Percentiles rank a stretch among this genome's conserved stretches.
These are phyloP conservation scores for Aspergillus neoniger DNA, from an alignment of 2,329 filamentous ascomycete genomes.

Conservation along the genomic window DNA sequence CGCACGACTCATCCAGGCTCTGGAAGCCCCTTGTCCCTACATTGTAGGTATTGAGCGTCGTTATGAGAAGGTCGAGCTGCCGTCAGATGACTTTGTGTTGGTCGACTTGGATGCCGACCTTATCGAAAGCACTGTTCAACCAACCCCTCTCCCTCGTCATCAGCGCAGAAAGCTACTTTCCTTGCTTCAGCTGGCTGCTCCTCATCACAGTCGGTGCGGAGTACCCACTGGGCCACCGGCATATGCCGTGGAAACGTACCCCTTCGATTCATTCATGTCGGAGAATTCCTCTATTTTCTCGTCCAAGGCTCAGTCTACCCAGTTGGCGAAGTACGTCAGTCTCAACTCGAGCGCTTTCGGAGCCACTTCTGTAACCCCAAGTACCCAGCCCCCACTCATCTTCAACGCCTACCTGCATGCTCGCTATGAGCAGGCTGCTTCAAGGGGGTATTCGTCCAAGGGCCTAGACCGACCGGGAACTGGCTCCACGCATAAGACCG, in stretches of 20 bases:
- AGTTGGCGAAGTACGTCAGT: constrained; percentile 80
- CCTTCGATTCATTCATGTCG: constrained; percentile 83
- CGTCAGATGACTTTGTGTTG: constrained; percentile 92
- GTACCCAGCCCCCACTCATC: constrained; percentile 62
- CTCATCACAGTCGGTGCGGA: constrained; percentile 82
- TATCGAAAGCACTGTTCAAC: constrained; percentile 79
- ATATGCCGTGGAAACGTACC: constrained; percentile 90
- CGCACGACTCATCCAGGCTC: constrained; percentile 79
- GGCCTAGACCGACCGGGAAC: constrained; percentile 72
- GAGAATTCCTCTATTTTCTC: constrained; percentile 82
- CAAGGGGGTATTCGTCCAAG: constrained; percentile 45
- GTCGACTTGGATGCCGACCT: constrained; percentile 91
- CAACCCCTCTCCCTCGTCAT: constrained; percentile 79
- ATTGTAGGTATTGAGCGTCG: constrained; percentile 94
- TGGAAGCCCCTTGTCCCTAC: constrained; percentile 94
- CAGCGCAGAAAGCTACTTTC: constrained; percentile 87
- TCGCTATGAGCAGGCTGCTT: constrained; percentile 60
- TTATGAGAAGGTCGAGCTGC: constrained; percentile 66
- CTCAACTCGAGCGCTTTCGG: constrained; percentile 89
- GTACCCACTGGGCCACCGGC: constrained; percentile 85
- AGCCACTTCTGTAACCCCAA: constrained; percentile 57
- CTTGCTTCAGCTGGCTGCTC: constrained; percentile 83
- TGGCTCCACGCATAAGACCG: constrained; percentile 56
- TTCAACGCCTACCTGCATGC: constrained; percentile 91
- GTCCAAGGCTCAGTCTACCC: constrained; percentile 67